Conservation (phyloP, 768 basidiomycete species). For the Lentinula sp. region DNA sequence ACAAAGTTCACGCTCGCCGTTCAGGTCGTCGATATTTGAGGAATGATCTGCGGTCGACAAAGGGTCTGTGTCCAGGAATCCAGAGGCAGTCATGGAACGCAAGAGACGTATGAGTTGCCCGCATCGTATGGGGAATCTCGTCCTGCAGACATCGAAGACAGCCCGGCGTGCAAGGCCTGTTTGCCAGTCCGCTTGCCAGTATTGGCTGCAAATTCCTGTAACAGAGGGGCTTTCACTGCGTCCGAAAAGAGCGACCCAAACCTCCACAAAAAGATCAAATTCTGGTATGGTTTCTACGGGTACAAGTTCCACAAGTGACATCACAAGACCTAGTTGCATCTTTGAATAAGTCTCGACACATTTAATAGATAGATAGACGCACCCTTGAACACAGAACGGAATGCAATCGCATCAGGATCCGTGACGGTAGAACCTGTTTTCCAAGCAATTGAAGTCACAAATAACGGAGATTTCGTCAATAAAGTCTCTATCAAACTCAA, state of each 20-base stretch:
- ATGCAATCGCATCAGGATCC: slow-evolving; percentile 74
- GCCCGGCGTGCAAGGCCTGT: slow-evolving; percentile 64
- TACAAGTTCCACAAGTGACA: slow-evolving; percentile 66
- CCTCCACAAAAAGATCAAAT: slow-evolving; percentile 63
- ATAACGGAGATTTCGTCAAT: slow-evolving; percentile 66
- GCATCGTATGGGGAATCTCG: slow-evolving; percentile 79
- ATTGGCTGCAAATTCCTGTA: slow-evolving; percentile 68
- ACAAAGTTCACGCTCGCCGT: slow-evolving; percentile 52
- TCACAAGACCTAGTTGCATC: slow-evolving; percentile 57
- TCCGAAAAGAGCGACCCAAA: slow-evolving; percentile 78
- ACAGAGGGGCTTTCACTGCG: slow-evolving; percentile 64
- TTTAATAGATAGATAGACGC: slow-evolving; percentile 8
- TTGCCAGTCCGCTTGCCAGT: slow-evolving; percentile 77
- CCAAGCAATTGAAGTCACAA: slow-evolving; percentile 70
- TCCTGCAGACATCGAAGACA: slow-evolving; percentile 75
- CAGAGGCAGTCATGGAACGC: slow-evolving; percentile 69
- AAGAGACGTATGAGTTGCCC: slow-evolving; percentile 65
- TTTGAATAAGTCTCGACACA: neutral
- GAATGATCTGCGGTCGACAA: slow-evolving; percentile 47
- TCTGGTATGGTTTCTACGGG: slow-evolving; percentile 75
- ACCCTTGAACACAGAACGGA: slow-evolving; percentile 85
- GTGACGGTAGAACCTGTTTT: slow-evolving; percentile 60
- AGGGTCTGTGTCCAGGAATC: slow-evolving; percentile 71
- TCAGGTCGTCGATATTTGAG: slow-evolving; percentile 29
- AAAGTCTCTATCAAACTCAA: slow-evolving; percentile 52